Base-by-base conservation (phyloP, 495 filamentous ascomycete species). In the Daldinia caldariorum region DNA sequence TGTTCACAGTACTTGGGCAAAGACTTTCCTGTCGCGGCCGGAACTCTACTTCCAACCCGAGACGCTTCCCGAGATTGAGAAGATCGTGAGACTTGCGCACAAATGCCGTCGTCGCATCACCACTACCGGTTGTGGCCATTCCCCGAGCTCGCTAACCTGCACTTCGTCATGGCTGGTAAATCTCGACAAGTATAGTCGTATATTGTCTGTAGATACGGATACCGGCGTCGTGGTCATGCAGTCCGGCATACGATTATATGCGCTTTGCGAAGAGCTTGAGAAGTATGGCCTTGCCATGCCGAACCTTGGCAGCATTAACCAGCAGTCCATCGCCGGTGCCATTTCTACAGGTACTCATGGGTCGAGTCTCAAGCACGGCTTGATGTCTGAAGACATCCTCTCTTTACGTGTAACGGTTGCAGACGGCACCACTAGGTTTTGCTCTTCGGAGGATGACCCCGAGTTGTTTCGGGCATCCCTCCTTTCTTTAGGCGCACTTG, bases 161-260 rank as follows among this genome's bases (percentile, higher is more conserved):
- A 97, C 94, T 26, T 95, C 93, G 0, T 90, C 90, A 14, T 99
- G 95, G 95, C 89, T 97, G 73, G 84, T 98, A 67, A 98, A 97
- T 73, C 89, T 99, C 13, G 94, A 98, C 82, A 80, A 88, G 70
- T 94, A 91, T 83, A 88, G 87, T 77, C 82, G 84, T 34, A 86
- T 97, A 39, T 70, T 96, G 49, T 80, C 87, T 12, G 82, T 97
- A 51, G 88, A 94, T 65, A 78, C 76, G 37, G 81, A 85, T 18
- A 90, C 83, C 12, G 83, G 88, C 37, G 75, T 89, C 31, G 85
- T 95, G n/a, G 87, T 88, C 22, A 87, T 97, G 69, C 85, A 97
- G 80, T 90, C 90, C 3, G 95, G 95, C 0, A 97, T 98, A 63
- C 83, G 94, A 57, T 80, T 99, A 49, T 84, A 85, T 63, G 82